Percentiles rank a stretch among this genome's conserved stretches.
These are phyloP conservation scores for Blastocrithidia nonstop DNA, from an alignment of 208 protist species.

Conservation along the genomic window DNA sequence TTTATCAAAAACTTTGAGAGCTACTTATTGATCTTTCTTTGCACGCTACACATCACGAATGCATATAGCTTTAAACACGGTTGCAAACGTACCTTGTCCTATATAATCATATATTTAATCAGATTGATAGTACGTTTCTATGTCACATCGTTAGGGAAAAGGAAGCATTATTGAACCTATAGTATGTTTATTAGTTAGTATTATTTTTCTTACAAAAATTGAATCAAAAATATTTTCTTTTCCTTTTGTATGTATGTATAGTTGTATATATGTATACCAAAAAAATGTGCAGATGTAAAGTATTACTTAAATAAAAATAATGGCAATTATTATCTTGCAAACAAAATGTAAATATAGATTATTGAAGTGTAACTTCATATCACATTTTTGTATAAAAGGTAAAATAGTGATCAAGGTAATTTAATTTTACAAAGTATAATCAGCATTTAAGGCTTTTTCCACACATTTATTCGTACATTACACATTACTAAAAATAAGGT, in stretches of 20 bases:
- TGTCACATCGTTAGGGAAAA: conserved; percentile 32
- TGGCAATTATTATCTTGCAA: too few relatives aligned
- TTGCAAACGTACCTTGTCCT: conserved; percentile 63
- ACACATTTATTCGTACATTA: too few relatives aligned
- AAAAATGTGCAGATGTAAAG: too few relatives aligned
- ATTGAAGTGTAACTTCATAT: too few relatives aligned
- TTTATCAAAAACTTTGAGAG: conserved; percentile 76
- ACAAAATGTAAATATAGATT: too few relatives aligned
- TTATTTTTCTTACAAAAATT: not conserved
- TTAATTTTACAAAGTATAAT: too few relatives aligned
- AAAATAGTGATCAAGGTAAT: too few relatives aligned
- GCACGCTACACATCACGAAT: conserved; percentile 16
- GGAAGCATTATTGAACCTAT: conserved; percentile 41
- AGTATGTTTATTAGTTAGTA: not conserved
- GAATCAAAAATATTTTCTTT: not conserved
- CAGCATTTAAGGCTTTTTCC: too few relatives aligned
- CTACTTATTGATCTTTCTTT: conserved; percentile 27
- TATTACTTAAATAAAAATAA: too few relatives aligned
- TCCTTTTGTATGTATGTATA: conserved; percentile 10
- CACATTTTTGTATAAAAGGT: too few relatives aligned
- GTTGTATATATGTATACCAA: conserved; percentile 2
- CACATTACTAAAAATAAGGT: too few relatives aligned
- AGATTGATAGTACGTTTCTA: conserved; percentile 38
- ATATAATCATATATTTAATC: conserved; percentile 80
- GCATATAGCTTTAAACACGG: conserved; percentile 59